Conservation (phyloP, 192 early-diverging fungal species). For the Coemansia sp. region DNA sequence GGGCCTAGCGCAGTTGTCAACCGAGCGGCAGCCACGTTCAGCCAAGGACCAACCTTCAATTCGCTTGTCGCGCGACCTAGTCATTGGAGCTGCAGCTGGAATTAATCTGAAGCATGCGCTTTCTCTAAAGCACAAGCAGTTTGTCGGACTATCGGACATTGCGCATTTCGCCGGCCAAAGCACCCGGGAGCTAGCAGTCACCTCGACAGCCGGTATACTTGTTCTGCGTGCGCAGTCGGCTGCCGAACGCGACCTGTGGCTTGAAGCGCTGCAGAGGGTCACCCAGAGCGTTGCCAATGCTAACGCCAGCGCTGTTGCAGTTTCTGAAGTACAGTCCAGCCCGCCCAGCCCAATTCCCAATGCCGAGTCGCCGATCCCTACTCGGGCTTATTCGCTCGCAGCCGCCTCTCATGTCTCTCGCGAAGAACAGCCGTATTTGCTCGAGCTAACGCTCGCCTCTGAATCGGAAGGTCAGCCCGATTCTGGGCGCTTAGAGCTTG, state of each 20-base stretch:
- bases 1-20: constrained; percentile 18
- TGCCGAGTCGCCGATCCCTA: neutral
- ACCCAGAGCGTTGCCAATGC: neutral
- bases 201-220: constrained; percentile 9
- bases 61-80: neutral
- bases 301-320: neutral
- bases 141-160: constrained; percentile 15
- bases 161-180: constrained; percentile 15
- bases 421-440: constrained; percentile 1
- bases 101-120: constrained; percentile 4
- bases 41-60: neutral
- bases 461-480: neutral
- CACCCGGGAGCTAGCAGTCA: constrained; percentile 29
- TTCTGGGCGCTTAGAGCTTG: neutral
- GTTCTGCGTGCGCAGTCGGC: constrained; percentile 29
- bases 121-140: constrained; percentile 19
- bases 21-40: constrained; percentile 14
- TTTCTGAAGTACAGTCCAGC: neutral
- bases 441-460: constrained; percentile 1
- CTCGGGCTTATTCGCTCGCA: neutral
- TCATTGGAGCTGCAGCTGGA: constrained; percentile 28
- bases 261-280: constrained; percentile 6
- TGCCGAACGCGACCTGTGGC: constrained; percentile 27
- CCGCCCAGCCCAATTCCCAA: neutral
- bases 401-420: neutral